Conservation (phyloP, 768 basidiomycete genomes). For the Russula lepida region DNA sequence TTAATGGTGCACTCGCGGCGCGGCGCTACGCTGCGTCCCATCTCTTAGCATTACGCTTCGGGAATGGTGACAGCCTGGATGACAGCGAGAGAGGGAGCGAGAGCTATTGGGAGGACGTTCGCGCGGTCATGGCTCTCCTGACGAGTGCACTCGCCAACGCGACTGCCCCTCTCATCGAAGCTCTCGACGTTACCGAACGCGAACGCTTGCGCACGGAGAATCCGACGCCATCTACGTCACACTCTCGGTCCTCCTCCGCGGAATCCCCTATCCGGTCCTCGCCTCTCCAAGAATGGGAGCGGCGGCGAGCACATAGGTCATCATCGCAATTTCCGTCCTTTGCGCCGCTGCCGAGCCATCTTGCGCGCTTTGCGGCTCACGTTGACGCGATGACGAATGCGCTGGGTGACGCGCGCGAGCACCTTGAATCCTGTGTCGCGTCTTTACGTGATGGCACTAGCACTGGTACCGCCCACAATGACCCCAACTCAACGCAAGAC, state of each 20-base stretch:
- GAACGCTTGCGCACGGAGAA: conserved; percentile 43
- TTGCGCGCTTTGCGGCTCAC: conserved; percentile 65
- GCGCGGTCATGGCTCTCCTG: conserved; percentile 62
- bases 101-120: conserved; percentile 82
- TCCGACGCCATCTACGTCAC: conserved; percentile 30
- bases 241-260: conserved; percentile 2
- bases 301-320: conserved; percentile 8
- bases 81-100: conserved; percentile 21
- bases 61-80: conserved; percentile 24
- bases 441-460: conserved; percentile 36
- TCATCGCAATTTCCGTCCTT: conserved; percentile 39
- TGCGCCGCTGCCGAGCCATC: conserved; percentile 64
- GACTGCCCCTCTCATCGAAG: conserved; percentile 50
- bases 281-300: not conserved
- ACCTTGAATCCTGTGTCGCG: conserved; percentile 55
- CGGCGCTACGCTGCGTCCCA: conserved; percentile 76
- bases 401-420: conserved; percentile 60
- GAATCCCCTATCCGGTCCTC: not conserved
- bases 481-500: conserved; percentile 16
- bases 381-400: conserved; percentile 61
- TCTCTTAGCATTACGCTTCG: conserved; percentile 69
- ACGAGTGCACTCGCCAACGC: conserved; percentile 62
- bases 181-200: conserved; percentile 52
- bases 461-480: not conserved
- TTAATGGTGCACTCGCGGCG: conserved; percentile 61